Conservation (phyloP, 176 grass and related monocot species). For the Rhynchospora pubera region DNA sequence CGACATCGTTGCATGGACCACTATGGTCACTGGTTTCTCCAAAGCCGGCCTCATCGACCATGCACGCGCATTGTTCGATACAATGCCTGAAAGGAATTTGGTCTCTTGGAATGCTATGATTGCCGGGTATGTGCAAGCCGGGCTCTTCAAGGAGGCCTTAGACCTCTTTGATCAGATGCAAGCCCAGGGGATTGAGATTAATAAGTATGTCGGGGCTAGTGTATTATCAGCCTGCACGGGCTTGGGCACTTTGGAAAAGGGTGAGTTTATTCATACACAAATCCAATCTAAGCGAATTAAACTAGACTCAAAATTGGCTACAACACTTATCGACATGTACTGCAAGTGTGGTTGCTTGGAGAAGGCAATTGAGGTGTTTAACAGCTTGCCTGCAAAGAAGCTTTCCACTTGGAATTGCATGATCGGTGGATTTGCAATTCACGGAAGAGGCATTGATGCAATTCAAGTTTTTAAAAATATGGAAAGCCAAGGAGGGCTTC, state of each 20-base stretch:
- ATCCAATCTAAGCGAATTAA: conserved; percentile 28
- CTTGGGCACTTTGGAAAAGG: conserved; percentile 34
- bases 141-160: conserved; percentile 49
- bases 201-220: conserved; percentile 55
- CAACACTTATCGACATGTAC: conserved; percentile 75
- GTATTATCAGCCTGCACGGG: conserved; percentile 57
- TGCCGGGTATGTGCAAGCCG: conserved; percentile 44
- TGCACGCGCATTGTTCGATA: conserved; percentile 61
- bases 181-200: conserved; percentile 26
- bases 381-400: conserved; percentile 20
- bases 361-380: conserved; percentile 48
- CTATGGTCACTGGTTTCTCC: conserved; percentile 59
- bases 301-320: conserved; percentile 55
- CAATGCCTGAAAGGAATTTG: conserved; percentile 61
- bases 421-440: conserved; percentile 65
- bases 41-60: conserved; percentile 45
- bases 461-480: conserved; percentile 48
- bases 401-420: conserved; percentile 83
- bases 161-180: conserved; percentile 62
- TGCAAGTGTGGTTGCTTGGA: conserved; percentile 82
- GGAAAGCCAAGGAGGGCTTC: conserved; percentile 34
- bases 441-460: conserved; percentile 43
- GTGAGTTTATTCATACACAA: conserved; percentile 56
- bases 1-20: conserved; percentile 68
- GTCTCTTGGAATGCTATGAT: conserved; percentile 93